Percentiles rank a stretch among this genome's conserved stretches.
phyloP scores from a whole-genome alignment of 768 basidiomycete genomes.

The Obba rivulosa region DNA sequence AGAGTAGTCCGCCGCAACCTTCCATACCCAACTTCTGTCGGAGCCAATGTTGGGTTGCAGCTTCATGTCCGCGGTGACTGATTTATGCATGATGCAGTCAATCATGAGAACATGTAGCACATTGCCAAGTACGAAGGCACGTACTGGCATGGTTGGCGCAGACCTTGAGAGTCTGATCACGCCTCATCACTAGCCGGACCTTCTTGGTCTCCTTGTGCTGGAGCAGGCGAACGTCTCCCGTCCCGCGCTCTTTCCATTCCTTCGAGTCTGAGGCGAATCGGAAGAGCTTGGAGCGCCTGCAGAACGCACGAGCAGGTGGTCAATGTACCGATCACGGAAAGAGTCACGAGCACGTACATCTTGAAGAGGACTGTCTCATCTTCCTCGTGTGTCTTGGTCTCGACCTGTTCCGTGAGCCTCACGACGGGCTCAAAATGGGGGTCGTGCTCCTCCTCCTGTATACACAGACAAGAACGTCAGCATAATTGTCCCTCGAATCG shows the following conservation, averaged over 20 bases:
- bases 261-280: slow-evolving; percentile 72
- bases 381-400: slow-evolving; percentile 93
- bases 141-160: slow-evolving; percentile 96
- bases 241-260: slow-evolving; percentile 99
- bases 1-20: slow-evolving; percentile 91
- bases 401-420: slow-evolving; percentile 92
- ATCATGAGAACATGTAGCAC: background rate
- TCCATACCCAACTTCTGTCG: slow-evolving; percentile 99
- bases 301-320: slow-evolving; percentile 8
- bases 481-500: background rate
- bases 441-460: slow-evolving; percentile 72
- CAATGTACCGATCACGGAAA: slow-evolving; percentile 20
- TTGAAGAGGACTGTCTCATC: slow-evolving; percentile 93
- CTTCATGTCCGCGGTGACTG: slow-evolving; percentile 86
- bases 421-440: slow-evolving; percentile 95
- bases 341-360: slow-evolving; percentile 56
- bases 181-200: slow-evolving; percentile 95
- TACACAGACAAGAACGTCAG: slow-evolving; percentile 10
- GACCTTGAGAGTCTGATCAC: slow-evolving; percentile 99
- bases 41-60: slow-evolving; percentile 98
- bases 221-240: slow-evolving; percentile 91
- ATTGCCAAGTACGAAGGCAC: slow-evolving; percentile 10
- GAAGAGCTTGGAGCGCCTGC: slow-evolving; percentile 97
- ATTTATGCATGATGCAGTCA: slow-evolving; percentile 2
- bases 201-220: slow-evolving; percentile 87